phyloP scores from a whole-genome alignment of 169 alveolate species.

The Plasmodium gallinaceum region DNA sequence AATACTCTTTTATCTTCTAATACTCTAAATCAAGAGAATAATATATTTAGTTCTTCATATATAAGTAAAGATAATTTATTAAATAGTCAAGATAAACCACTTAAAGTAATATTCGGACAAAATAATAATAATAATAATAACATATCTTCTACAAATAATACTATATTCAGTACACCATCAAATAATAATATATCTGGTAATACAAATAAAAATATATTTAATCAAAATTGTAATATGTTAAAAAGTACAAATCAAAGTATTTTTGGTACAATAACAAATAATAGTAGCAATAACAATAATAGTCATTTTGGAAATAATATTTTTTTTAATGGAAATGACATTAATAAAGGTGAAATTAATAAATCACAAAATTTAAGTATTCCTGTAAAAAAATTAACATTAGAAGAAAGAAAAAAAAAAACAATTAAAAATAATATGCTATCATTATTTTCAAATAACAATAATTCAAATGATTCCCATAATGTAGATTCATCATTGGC shows the following conservation, averaged over 20 bases:
- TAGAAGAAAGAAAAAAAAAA: constrained; percentile 75
- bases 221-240: constrained; percentile 3
- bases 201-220: neutral
- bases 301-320: constrained; percentile 7
- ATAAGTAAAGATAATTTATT: constrained; percentile 51
- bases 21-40: constrained; percentile 16
- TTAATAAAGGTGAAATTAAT: constrained; percentile 12
- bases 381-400: constrained; percentile 65
- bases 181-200: neutral
- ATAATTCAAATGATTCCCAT: neutral
- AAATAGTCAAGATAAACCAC: constrained; percentile 51
- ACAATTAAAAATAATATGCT: constrained; percentile 61
- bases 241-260: constrained; percentile 1
- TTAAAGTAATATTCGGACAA: constrained; percentile 71
- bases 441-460: constrained; percentile 58
- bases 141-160: neutral
- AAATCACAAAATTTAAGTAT: constrained; percentile 10
- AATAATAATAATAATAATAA: constrained; percentile 2
- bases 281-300: neutral
- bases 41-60: constrained; percentile 65
- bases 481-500: neutral
- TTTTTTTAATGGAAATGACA: constrained; percentile 7
- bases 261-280: constrained; percentile 16
- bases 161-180: neutral
- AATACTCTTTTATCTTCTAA: constrained; percentile 19